A percentile compares a stretch with the other conserved stretches of the same genome.
phyloP scores from a whole-genome alignment of 176 grass and related monocot genomes.

The Pharus latifolius region DNA sequence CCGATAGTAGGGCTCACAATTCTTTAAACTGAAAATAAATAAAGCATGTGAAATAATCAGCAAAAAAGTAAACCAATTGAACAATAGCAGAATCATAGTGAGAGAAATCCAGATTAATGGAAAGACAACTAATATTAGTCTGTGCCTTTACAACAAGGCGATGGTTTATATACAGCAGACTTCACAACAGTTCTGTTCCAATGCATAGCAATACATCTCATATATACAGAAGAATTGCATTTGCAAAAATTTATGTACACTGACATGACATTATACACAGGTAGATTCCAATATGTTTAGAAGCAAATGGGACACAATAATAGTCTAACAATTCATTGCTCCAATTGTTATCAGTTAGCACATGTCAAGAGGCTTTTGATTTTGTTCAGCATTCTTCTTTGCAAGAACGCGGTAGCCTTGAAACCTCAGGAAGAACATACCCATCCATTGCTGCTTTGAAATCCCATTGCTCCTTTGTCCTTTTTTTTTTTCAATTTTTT shows the following conservation, averaged over 20 bases:
- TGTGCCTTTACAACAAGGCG: background rate
- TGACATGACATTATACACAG: background rate
- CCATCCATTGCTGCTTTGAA: background rate
- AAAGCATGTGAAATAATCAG: background rate
- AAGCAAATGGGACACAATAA: background rate
- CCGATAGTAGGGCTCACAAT: too few species aligned
- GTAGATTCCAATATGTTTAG: background rate
- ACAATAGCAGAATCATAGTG: background rate
- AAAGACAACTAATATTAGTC: background rate
- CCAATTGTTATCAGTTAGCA: background rate
- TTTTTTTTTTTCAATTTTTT: background rate
- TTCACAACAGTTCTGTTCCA: background rate
- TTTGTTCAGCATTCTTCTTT: background rate
- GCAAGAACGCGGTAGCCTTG: background rate
- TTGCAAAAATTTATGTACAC: background rate
- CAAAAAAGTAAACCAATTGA: background rate
- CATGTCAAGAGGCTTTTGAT: background rate
- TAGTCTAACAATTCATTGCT: background rate
- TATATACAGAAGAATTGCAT: constrained; percentile 8
- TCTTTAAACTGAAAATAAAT: too few species aligned
- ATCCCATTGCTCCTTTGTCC: background rate
- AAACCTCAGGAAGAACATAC: constrained; percentile 15
- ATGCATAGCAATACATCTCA: background rate
- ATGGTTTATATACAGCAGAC: background rate
- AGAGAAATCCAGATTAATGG: background rate